phyloP scores from a whole-genome alignment of 1,284 basidiomycete genomes.

The Singerocomus rubriflavus region DNA sequence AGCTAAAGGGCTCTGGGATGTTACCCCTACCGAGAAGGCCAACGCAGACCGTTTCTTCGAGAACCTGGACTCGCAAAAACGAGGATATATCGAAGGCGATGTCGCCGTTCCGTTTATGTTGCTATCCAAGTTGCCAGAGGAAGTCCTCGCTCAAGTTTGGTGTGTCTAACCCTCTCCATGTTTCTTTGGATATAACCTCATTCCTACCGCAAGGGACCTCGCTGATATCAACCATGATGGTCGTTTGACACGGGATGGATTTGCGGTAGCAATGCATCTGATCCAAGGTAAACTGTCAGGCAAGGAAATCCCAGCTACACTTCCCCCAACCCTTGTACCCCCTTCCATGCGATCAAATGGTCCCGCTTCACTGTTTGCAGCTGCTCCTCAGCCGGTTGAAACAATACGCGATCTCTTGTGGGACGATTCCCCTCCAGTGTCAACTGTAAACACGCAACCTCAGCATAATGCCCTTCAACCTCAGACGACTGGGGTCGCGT shows the following conservation, averaged over 20 bases:
- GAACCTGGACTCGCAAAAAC: conserved; percentile 71
- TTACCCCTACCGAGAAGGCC: conserved; percentile 80
- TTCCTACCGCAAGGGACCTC: conserved; percentile 70
- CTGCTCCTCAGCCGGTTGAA: conserved; percentile 36
- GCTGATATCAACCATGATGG: conserved; percentile 91
- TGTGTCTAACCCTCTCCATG: conserved; percentile 37
- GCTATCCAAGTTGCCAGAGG: conserved; percentile 85
- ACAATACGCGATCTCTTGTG: conserved; percentile 46
- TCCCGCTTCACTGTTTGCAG: conserved; percentile 32
- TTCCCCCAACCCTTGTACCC: conserved; percentile 79
- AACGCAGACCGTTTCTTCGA: conserved; percentile 83
- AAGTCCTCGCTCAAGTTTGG: conserved; percentile 90
- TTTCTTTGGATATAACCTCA: conserved; percentile 9
- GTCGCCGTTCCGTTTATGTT: conserved; percentile 96
- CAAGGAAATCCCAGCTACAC: conserved; percentile 70
- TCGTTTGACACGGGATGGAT: conserved; percentile 85
- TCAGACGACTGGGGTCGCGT: conserved; percentile 31
- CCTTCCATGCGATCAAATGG: conserved; percentile 63
- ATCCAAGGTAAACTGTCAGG: conserved; percentile 88
- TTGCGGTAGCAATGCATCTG: conserved; percentile 95
- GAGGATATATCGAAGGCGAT: conserved; percentile 88
- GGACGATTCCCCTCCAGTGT: conserved; percentile 63
- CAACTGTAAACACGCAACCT: conserved; percentile 39
- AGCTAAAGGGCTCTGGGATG: conserved; percentile 64
- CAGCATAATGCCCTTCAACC: conserved; percentile 37